phyloP scores from a whole-genome alignment of 2,329 filamentous ascomycete genomes.

The Chalaropsis thielavioides region DNA sequence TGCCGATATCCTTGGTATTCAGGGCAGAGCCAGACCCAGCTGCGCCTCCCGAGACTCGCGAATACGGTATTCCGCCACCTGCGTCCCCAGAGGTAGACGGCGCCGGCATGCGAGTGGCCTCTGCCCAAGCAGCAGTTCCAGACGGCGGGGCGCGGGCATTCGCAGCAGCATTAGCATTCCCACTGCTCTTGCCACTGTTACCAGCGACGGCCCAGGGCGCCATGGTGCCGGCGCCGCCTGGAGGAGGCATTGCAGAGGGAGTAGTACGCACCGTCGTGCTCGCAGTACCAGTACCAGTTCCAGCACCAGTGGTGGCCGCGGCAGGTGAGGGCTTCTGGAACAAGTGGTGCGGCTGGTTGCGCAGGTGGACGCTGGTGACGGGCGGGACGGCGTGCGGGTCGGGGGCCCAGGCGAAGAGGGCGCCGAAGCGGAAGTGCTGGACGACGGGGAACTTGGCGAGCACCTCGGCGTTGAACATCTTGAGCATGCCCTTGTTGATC shows the following conservation, averaged over 20 bases:
- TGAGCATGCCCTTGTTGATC: slow-evolving; percentile 95
- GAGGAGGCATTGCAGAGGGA: slow-evolving; percentile 18
- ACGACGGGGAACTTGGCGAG: slow-evolving; percentile 94
- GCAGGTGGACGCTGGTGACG: slow-evolving; percentile 40
- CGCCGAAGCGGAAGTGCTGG: slow-evolving; percentile 84
- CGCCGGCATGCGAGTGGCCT: slow-evolving; percentile 28
- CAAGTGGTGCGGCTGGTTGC: slow-evolving; percentile 34
- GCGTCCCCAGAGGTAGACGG: slow-evolving; percentile 18
- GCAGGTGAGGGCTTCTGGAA: background rate
- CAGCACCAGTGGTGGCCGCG: background rate
- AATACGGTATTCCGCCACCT: slow-evolving; percentile 28
- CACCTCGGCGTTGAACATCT: slow-evolving; percentile 98
- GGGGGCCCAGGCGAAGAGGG: slow-evolving; percentile 60
- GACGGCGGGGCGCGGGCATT: background rate
- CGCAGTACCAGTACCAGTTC: too few species aligned
- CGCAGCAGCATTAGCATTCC: background rate
- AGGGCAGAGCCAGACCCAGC: background rate
- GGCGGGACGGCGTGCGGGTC: slow-evolving; percentile 45
- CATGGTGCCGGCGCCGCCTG: slow-evolving; percentile 23
- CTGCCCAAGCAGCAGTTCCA: slow-evolving; percentile 31
- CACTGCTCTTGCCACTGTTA: background rate
- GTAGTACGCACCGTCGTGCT: too few species aligned
- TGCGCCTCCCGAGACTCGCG: slow-evolving; percentile 22
- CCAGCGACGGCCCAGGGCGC: background rate
- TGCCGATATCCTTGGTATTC: background rate